phyloP scores from a whole-genome alignment of 768 basidiomycete genomes.

The Lanmaoa pseudosensibilis region DNA sequence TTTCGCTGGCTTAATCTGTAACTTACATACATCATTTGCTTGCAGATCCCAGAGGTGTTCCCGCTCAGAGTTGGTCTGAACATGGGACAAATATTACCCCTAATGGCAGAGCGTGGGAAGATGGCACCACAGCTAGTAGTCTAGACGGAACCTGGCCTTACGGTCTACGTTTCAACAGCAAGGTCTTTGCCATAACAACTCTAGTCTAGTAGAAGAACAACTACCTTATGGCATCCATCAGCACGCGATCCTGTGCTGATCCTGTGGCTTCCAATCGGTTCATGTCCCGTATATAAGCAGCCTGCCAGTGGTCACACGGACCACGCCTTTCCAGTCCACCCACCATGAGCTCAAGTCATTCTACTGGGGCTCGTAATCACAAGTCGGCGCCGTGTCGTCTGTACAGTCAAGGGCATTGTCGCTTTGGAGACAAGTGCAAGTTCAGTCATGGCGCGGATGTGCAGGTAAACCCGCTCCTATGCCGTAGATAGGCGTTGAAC shows the following conservation, averaged over 20 bases:
- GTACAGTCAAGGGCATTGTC: constrained; percentile 28
- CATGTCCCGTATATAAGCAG: neutral
- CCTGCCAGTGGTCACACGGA: neutral
- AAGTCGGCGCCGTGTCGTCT: constrained; percentile 21
- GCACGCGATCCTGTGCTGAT: neutral
- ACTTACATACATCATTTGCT: neutral
- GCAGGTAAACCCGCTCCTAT: constrained; percentile 1
- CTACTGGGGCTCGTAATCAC: neutral
- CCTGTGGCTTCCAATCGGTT: neutral
- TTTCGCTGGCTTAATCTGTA: neutral
- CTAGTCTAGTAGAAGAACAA: neutral
- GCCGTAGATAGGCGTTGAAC: neutral
- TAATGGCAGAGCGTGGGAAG: too few species aligned
- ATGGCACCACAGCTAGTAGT: too few species aligned
- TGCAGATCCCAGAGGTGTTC: neutral
- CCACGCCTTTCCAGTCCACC: neutral
- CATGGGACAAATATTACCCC: too few species aligned
- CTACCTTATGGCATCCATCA: neutral
- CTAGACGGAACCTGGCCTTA: too few species aligned
- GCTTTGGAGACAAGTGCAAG: constrained; percentile 27
- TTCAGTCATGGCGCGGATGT: constrained; percentile 18
- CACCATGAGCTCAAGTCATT: constrained; percentile 8
- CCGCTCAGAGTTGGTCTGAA: too few species aligned
- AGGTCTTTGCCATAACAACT: too few species aligned
- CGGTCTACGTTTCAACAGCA: too few species aligned